phyloP scores from a whole-genome alignment of 2,329 filamentous ascomycete species.

The Paecilomyces sp. region DNA sequence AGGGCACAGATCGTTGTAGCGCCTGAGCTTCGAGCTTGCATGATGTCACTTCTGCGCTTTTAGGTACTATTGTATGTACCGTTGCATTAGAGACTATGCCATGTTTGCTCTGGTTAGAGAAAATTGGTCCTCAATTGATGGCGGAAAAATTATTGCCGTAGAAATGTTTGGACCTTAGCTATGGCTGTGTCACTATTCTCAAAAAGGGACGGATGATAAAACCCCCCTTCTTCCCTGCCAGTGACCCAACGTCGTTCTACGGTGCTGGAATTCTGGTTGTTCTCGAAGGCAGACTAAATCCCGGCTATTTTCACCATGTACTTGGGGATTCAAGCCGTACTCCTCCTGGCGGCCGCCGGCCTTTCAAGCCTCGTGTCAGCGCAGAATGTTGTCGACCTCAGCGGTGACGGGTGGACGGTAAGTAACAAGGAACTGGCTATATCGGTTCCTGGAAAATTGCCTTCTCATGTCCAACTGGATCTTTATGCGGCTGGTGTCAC shows the following conservation, averaged over 20 bases:
- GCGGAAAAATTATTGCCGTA: too few species aligned
- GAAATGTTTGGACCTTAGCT: too few species aligned
- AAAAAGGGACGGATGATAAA: too few species aligned
- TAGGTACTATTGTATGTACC: not conserved
- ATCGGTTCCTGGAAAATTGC: constrained; percentile 48
- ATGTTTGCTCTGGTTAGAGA: too few species aligned
- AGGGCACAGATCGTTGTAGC: not conserved
- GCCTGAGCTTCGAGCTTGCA: not conserved
- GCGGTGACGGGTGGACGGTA: constrained; percentile 38
- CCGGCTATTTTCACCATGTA: constrained; percentile 10
- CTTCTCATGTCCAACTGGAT: constrained; percentile 55
- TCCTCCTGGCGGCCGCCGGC: constrained; percentile 11
- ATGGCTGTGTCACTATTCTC: too few species aligned
- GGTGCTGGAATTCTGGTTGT: not conserved
- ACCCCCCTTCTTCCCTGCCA: too few species aligned
- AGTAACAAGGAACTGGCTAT: constrained; percentile 42
- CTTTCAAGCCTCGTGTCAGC: constrained; percentile 8
- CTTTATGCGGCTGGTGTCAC: constrained; percentile 48
- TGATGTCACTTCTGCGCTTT: not conserved
- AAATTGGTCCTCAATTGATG: too few species aligned
- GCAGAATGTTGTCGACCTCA: constrained; percentile 35
- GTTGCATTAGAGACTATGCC: not conserved
- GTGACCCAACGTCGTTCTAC: too few species aligned
- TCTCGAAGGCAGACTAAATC: not conserved
- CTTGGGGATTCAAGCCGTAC: constrained; percentile 6